Evolutionary conservation across 148 eudicot genomes (phyloP), one percentile per base, ranked within the genome.

Genomic region (Spergularia bocconei): DNA sequence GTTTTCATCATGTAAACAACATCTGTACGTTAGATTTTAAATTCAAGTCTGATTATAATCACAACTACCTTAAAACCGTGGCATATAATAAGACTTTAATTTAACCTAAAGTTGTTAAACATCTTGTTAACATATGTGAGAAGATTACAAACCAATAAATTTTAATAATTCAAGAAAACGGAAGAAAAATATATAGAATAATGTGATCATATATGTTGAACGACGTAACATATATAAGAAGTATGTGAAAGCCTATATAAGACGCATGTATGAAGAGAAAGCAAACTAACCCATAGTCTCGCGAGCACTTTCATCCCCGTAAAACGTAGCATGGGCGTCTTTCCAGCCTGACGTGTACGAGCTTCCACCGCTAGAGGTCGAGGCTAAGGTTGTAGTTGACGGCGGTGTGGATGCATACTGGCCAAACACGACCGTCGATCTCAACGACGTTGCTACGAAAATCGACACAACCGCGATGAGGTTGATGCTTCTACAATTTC

Each of bases 251-350:
- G 47, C 47, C n/a, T n/a, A n/a, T n/a, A 8, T 62, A 25, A 62
- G 11, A 62, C 16, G 13, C 4, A 58, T 0, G 62, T 17, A 58
- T 5, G 10, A 17, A 5, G 29, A 29, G 13, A 47, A 53, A 71
- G 2, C 4, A 39, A 48, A 82, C 80, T 38, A 52, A 86, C 87
- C 85, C 79, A 81, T 80, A 14, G 87, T 84, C 54, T 76, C 87
- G 0, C 77, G 58, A 59, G 77, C 87, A 33, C 78, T 78, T 19
- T 82, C 81, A 50, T 77, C 87, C 13, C 82, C 87, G 6, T 87
- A 87, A 64, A 87, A 87, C 11, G 89, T 87, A 63, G 89, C 89
- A 76, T 82, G 87, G 16, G 84, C 87, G 4, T 3, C 6, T 50
- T 23, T 29, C 89, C 89, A 87, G 0, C 73, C 15, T 2, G 80